Evolutionary conservation across 202 grass and related monocot species (phyloP).

Genomic region (Tripidium arundinaceum): DNA sequence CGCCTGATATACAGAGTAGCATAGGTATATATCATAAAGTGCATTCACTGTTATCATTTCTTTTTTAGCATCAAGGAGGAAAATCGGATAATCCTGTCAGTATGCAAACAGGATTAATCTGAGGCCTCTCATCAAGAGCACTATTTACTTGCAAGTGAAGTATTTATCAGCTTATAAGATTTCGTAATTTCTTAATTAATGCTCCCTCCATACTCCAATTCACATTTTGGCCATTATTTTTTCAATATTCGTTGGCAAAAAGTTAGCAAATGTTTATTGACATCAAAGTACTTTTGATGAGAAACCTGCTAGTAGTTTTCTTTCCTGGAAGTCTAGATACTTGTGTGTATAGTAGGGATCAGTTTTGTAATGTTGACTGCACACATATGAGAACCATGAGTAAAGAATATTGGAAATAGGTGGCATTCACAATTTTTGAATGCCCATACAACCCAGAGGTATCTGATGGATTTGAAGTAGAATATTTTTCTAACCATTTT

Average conservation of each 20-base stretch:
- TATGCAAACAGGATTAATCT: background rate
- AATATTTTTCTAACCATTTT: background rate
- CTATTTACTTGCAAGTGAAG: background rate
- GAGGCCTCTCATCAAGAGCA: background rate
- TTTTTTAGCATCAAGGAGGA: too few species aligned
- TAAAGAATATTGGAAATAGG: background rate
- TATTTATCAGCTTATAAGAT: conserved; percentile 1
- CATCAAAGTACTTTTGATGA: background rate
- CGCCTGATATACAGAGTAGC: background rate
- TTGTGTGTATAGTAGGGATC: background rate
- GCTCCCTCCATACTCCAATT: background rate
- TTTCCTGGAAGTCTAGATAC: background rate
- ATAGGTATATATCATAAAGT: background rate
- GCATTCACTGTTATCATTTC: background rate
- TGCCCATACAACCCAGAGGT: background rate
- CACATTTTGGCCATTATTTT: background rate
- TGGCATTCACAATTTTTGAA: conserved; percentile 4
- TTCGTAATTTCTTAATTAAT: background rate
- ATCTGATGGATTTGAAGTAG: background rate
- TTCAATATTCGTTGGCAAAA: background rate
- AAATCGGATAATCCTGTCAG: too few species aligned
- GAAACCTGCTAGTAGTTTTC: background rate
- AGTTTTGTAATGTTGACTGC: background rate
- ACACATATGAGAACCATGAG: background rate
- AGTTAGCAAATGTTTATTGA: background rate